These are phyloP conservation scores for Acorus calamus DNA, from an alignment of 106 monocot genomes.

Conservation along the genomic window DNA sequence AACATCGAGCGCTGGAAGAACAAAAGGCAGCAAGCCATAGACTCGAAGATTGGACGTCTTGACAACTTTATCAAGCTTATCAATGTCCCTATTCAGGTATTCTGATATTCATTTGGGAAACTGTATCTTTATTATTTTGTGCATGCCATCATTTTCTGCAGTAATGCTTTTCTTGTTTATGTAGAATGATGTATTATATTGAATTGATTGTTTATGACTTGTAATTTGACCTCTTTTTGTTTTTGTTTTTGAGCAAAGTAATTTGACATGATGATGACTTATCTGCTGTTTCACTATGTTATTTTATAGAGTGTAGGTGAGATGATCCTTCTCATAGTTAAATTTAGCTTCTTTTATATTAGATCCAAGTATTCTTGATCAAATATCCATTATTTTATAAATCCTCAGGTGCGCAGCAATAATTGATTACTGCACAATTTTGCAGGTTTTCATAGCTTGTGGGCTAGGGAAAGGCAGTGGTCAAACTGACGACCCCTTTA, in stretches of 20 bases:
- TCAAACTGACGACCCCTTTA: slow-evolving; percentile 50
- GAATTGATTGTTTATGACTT: too few species aligned
- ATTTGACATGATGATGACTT: too few species aligned
- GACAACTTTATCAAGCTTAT: slow-evolving; percentile 72
- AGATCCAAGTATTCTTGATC: neutral
- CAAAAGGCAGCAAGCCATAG: slow-evolving; percentile 79
- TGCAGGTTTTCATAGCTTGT: slow-evolving; percentile 93
- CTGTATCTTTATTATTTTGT: too few species aligned
- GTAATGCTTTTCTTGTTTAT: neutral
- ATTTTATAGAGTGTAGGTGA: too few species aligned
- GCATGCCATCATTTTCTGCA: neutral
- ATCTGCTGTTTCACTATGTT: too few species aligned
- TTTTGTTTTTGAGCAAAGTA: too few species aligned
- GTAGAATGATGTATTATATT: too few species aligned
- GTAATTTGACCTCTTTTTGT: too few species aligned
- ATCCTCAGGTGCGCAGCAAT: neutral
- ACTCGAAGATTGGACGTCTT: slow-evolving; percentile 88
- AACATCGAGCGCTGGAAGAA: slow-evolving; percentile 98
- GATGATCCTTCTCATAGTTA: too few species aligned
- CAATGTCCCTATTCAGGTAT: slow-evolving; percentile 84
- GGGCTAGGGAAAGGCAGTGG: slow-evolving; percentile 43
- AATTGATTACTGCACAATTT: neutral
- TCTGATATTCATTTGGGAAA: neutral
- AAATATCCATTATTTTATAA: neutral
- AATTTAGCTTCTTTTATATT: neutral